phyloP scores from a whole-genome alignment of 1,284 basidiomycete genomes.

The Pascua guehoae region DNA sequence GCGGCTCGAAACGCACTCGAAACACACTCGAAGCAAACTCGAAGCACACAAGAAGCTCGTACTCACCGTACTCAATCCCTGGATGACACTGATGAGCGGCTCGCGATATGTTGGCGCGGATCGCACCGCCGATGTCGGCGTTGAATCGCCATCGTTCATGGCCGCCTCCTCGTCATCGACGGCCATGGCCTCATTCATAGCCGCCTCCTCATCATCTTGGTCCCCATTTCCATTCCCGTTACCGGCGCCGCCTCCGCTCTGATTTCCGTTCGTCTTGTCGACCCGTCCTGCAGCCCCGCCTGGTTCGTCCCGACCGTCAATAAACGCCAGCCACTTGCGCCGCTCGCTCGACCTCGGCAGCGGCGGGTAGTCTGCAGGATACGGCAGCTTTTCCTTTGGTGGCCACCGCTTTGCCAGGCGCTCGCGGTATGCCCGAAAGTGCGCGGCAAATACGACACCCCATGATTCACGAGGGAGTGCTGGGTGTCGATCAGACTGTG shows the following conservation, averaged over 20 bases:
- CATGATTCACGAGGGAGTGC: slow-evolving; percentile 35
- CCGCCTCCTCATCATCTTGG: slow-evolving; percentile 20
- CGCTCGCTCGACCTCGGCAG: slow-evolving; percentile 13
- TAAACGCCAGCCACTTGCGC: slow-evolving; percentile 12
- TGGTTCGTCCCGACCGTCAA: slow-evolving; percentile 9
- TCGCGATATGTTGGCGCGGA: slow-evolving; percentile 22
- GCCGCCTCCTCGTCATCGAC: slow-evolving; percentile 8
- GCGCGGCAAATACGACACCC: slow-evolving; percentile 28
- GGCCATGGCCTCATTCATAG: slow-evolving; percentile 8
- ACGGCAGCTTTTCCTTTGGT: slow-evolving; percentile 9
- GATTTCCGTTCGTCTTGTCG: not conserved
- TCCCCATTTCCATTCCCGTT: slow-evolving; percentile 4
- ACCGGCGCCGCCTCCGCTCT: not conserved
- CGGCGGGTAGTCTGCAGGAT: slow-evolving; percentile 18
- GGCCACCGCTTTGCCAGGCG: slow-evolving; percentile 15
- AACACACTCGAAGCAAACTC: too few species aligned
- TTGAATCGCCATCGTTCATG: not conserved
- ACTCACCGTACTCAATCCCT: slow-evolving; percentile 31
- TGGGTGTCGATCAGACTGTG: slow-evolving; percentile 9
- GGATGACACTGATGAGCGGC: slow-evolving; percentile 33
- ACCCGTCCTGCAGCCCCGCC: not conserved
- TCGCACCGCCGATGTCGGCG: not conserved
- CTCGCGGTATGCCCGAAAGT: slow-evolving; percentile 24
- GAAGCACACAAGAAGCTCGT: too few species aligned
- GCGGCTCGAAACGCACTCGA: too few species aligned